Base-by-base conservation (phyloP, 2,329 filamentous ascomycete genomes). In the Phialophora macrospora region DNA sequence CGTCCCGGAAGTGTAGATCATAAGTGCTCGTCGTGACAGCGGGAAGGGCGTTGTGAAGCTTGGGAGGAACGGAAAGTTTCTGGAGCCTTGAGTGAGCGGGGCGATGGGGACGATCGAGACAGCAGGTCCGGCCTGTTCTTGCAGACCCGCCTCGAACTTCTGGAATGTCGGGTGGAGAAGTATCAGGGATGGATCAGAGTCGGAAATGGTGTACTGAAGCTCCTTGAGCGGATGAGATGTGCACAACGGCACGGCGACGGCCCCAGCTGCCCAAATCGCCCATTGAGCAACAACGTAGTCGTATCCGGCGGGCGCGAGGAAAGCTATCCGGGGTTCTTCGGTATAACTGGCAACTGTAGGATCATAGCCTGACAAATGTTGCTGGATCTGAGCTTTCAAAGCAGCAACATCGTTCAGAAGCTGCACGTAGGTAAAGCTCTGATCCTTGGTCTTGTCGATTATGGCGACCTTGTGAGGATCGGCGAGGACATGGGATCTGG, bases 221-320 rank as follows among this genome's bases (percentile, higher is more conserved):
- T 80, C 79, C 44, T 78, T 77, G 48, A 77, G 71, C 3, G 79
- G 79, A 57, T 80, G 79, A 6, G 77, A 75, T 26, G 77, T 80
- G 70, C 78, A 81, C 12, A 81, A 72, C 22, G 79, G 79, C 22
- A 81, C 79, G 34, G 74, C 76, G 20, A 80, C 75, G n/a, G 77
- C 79, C 17, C 79, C 79, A 4, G 78, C 76, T 11, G 78, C 78
- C 79, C 79, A 80, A 60, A 79, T 69, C 7, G 79, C 79, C 78
- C 78, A 80, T 34, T 63, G 63, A 46, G 62, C 88, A 97, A 94
- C 94, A 81, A 97, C 90, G 87, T 97, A 98, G 80, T 98, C 93
- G 81, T 98, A 98, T 79, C 93, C 90, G 79, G 97, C 97, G 83
- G 97, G 94, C 58, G 96, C 89, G 67, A 99, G 81, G 79, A 97